A percentile compares a stretch with the other conserved stretches of the same genome.
Conservation (phyloP, 176 grass and related monocot genomes). For the Ensete glaucum region DNA sequence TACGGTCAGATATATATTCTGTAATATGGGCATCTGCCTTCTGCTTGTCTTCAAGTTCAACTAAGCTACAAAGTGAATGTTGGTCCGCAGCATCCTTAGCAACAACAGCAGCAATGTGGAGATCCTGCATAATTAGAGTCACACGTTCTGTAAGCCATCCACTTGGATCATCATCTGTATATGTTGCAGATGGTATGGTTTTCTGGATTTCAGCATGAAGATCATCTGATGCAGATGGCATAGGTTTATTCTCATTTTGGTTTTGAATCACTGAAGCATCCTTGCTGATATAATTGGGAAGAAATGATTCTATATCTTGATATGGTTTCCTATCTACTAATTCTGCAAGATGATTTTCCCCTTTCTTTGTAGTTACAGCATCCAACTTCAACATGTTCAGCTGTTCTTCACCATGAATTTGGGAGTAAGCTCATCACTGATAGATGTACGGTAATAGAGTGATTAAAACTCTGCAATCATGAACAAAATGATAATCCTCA, state of each 20-base stretch:
- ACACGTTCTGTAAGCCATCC: background rate
- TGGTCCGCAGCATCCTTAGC: background rate
- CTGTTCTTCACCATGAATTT: background rate
- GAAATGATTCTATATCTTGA: background rate
- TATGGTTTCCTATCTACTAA: background rate
- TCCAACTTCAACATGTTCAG: background rate
- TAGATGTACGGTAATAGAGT: background rate
- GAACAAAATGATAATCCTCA: background rate
- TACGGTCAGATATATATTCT: background rate
- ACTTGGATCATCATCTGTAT: background rate
- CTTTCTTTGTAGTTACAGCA: background rate
- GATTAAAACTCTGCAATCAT: background rate
- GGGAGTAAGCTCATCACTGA: background rate
- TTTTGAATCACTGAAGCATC: background rate
- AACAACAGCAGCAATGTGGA: background rate
- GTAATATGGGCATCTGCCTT: background rate
- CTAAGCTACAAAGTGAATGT: background rate
- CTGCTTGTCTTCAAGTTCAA: background rate
- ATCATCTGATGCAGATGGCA: background rate
- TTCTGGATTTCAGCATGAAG: background rate
- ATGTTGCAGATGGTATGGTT: background rate
- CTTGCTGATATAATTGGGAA: background rate
- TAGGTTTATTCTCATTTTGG: background rate
- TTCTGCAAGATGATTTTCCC: background rate
- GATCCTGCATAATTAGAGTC: background rate